Percentiles rank a stretch among this genome's conserved stretches.
phyloP scores from a whole-genome alignment of 495 filamentous ascomycete species.

The Talaromyces stipitatus region DNA sequence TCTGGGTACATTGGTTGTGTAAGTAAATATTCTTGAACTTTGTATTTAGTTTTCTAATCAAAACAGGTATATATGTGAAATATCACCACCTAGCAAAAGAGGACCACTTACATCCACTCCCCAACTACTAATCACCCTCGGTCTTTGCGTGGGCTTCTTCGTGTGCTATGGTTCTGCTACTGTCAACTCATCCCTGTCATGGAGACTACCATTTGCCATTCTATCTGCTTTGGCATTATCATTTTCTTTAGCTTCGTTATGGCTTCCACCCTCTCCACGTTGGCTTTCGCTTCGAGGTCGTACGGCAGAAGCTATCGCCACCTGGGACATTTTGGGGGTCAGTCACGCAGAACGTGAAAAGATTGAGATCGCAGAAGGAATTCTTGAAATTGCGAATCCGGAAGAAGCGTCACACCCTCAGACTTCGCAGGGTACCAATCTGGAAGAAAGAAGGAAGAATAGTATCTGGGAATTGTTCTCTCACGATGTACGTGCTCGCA shows the following conservation, averaged over 20 bases:
- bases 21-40: constrained; percentile 3
- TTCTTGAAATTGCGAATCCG: background rate
- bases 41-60: background rate
- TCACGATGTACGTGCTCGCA: constrained; percentile 29
- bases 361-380: constrained; percentile 26
- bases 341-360: constrained; percentile 45
- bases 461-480: constrained; percentile 27
- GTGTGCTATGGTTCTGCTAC: constrained; percentile 51
- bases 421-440: background rate
- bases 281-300: constrained; percentile 39
- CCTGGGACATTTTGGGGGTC: constrained; percentile 40
- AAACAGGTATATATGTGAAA: constrained; percentile 51
- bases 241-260: constrained; percentile 25
- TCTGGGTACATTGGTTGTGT: constrained; percentile 47
- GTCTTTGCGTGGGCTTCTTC: constrained; percentile 50
- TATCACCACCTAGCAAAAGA: constrained; percentile 44
- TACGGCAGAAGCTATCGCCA: constrained; percentile 23
- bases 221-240: constrained; percentile 33
- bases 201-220: constrained; percentile 47
- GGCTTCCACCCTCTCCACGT: constrained; percentile 40
- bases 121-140: constrained; percentile 47
- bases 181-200: constrained; percentile 44
- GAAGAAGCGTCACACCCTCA: background rate
- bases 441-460: background rate
- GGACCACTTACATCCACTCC: constrained; percentile 47